These are phyloP conservation scores for Naematelia aurantialba DNA, from an alignment of 768 basidiomycete species.

Conservation along the genomic window DNA sequence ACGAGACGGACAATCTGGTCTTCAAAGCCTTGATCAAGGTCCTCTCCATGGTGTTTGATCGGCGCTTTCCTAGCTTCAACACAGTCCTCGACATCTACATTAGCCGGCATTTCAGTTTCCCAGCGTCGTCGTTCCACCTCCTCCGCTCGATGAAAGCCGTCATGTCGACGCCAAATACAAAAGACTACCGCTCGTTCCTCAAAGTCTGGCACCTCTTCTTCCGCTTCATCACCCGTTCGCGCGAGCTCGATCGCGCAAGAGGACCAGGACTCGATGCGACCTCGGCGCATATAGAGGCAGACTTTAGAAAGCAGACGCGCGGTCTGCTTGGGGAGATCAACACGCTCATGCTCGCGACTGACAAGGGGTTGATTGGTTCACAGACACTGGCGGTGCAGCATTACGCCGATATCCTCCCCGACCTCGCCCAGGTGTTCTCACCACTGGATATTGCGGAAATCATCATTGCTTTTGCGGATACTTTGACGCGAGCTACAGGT, in stretches of 20 bases:
- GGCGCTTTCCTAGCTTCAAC: conserved; percentile 91
- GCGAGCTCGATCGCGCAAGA: conserved; percentile 78
- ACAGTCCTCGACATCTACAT: conserved; percentile 92
- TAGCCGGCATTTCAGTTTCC: conserved; percentile 76
- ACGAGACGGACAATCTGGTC: conserved; percentile 77
- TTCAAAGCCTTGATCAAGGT: conserved; percentile 89
- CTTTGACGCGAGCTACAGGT: conserved; percentile 70
- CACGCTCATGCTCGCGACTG: conserved; percentile 77
- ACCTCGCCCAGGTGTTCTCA: conserved; percentile 73
- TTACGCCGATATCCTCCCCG: conserved; percentile 86
- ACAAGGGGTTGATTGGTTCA: conserved; percentile 87
- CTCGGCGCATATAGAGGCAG: conserved; percentile 75
- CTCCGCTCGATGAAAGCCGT: conserved; percentile 82
- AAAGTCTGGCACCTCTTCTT: conserved; percentile 98
- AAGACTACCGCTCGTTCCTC: conserved; percentile 76
- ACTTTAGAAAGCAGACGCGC: conserved; percentile 77
- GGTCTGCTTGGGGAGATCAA: conserved; percentile 76
- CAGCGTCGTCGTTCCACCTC: conserved; percentile 75
- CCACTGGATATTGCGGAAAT: conserved; percentile 81
- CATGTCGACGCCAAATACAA: conserved; percentile 67
- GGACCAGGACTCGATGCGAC: conserved; percentile 78
- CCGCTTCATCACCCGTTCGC: conserved; percentile 85
- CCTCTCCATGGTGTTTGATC: conserved; percentile 85
- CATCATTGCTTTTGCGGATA: conserved; percentile 80
- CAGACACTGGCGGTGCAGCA: conserved; percentile 91